Base-by-base conservation (phyloP, 2,329 filamentous ascomycete species). In the Penicillium sp. region DNA sequence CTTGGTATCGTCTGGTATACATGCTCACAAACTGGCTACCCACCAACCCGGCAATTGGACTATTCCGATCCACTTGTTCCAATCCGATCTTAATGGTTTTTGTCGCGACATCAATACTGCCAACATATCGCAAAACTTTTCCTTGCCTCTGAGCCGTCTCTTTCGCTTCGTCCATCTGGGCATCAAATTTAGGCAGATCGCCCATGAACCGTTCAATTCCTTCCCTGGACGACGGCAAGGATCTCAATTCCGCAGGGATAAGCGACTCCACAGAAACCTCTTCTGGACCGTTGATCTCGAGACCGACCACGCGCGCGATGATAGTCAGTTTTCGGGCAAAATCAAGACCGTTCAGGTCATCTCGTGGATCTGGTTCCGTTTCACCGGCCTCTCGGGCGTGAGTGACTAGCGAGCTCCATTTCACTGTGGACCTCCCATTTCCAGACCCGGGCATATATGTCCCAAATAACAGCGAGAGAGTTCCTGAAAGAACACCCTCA, bases 11-110 rank as follows among this genome's bases (percentile, higher is more conserved):
- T 81, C 95, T 89, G 3, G 94, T 99, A 77, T 97, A 95, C 81
- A 99, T 96, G 80, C 88, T 96, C 71, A 99, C 96, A 72, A 99
- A 95, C 80, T 99, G 97, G 74, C 92, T 97, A 29, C 94, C 94
- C 82, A 96, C 95, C 53, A 99, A 82, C 42, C 90, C 89, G 10
- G 94, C 93, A 77, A 99, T 97, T 10, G 94, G 90, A 70, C 94
- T 91, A 55, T 89, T 90, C 63, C 85, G 86, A 62, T 96, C 91
- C 66, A 92, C 92, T 77, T 89, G 90, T 81, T 97, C 88, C 60
- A 99, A 77, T 2, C 93, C 93, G 52, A 99, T 94, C 80, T 92
- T 94, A 72, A 97, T 89, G 63, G 86, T 79, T 71, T 91, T 88
- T 56, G 82, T 83, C 14, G 79, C 81, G 33, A 96, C 87, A 70